These are phyloP conservation scores for Lasiodiplodia sp. DNA, from an alignment of 2,329 filamentous ascomycete species.

Conservation along the genomic window DNA sequence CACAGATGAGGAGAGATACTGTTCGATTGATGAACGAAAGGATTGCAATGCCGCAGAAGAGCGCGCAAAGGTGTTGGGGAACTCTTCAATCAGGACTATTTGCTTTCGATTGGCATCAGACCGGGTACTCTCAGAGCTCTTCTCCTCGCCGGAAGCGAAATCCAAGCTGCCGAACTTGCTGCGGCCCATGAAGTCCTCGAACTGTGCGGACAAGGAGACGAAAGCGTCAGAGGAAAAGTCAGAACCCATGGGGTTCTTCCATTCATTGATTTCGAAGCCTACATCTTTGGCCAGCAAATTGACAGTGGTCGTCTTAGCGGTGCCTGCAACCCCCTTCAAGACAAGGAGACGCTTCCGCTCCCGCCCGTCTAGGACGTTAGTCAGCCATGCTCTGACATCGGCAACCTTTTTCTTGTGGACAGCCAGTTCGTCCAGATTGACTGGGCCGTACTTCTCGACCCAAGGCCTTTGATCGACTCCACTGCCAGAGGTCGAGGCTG, in stretches of 20 bases:
- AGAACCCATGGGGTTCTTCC: constrained; percentile 80
- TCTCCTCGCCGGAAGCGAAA: neutral
- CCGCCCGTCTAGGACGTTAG: constrained; percentile 71
- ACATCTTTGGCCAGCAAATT: constrained; percentile 79
- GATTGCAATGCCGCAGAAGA: constrained; percentile 54
- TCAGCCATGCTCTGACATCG: constrained; percentile 85
- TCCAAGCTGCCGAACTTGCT: constrained; percentile 73
- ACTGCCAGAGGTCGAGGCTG: constrained; percentile 36
- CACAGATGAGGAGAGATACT: constrained; percentile 74
- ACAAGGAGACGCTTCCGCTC: constrained; percentile 75
- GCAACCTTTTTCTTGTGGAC: constrained; percentile 94
- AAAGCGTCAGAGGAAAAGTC: constrained; percentile 67
- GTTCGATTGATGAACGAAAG: constrained; percentile 75
- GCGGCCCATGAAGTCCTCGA: constrained; percentile 88
- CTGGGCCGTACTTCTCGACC: constrained; percentile 84
- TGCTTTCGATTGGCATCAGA: constrained; percentile 39
- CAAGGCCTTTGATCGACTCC: constrained; percentile 74
- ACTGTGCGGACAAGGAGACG: constrained; percentile 77
- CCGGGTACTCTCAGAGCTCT: neutral
- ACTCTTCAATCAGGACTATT: constrained; percentile 58
- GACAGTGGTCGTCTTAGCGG: constrained; percentile 90
- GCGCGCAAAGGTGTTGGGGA: constrained; percentile 57
- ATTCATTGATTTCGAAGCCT: constrained; percentile 81
- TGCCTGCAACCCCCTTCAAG: constrained; percentile 88
- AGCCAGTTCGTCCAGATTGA: constrained; percentile 79